Evolutionary conservation across 768 basidiomycete species (phyloP).

Genomic region (Pleurotus sapidus): DNA sequence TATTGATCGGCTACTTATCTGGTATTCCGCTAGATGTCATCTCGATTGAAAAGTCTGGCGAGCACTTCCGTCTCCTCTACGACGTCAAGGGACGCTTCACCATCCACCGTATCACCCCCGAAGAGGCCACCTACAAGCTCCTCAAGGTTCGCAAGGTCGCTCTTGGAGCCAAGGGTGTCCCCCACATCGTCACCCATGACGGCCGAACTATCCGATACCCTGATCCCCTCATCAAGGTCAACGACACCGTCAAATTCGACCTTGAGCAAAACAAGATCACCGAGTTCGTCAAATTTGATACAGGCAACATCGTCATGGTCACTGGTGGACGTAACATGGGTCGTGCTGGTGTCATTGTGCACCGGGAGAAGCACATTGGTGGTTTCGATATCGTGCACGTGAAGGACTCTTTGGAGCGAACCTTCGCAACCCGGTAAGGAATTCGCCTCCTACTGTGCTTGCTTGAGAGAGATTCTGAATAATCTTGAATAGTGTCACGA

Average conservation of each 20-base stretch:
- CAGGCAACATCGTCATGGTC: slow-evolving; percentile 95
- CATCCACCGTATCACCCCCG: slow-evolving; percentile 97
- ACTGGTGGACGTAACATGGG: slow-evolving; percentile 99
- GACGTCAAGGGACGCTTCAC: slow-evolving; percentile 99
- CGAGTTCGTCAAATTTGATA: slow-evolving; percentile 94
- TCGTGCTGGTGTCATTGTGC: slow-evolving; percentile 92
- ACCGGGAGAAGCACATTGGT: slow-evolving; percentile 96
- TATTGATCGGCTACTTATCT: slow-evolving; percentile 1
- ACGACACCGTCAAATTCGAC: slow-evolving; percentile 98
- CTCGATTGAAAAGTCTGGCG: slow-evolving; percentile 96
- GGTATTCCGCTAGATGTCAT: slow-evolving; percentile 69
- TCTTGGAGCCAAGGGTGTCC: slow-evolving; percentile 90
- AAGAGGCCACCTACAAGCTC: slow-evolving; percentile 97
- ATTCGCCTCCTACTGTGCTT: slow-evolving; percentile 9
- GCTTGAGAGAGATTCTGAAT: not conserved
- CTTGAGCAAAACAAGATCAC: slow-evolving; percentile 91
- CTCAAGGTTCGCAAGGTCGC: slow-evolving; percentile 91
- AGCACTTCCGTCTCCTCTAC: slow-evolving; percentile 99
- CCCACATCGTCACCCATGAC: slow-evolving; percentile 97
- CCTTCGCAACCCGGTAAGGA: slow-evolving; percentile 93
- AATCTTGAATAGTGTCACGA: slow-evolving; percentile 64
- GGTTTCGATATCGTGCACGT: slow-evolving; percentile 99
- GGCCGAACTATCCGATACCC: slow-evolving; percentile 99
- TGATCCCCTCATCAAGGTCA: slow-evolving; percentile 91
- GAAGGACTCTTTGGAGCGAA: slow-evolving; percentile 91